Conservation (phyloP, 805 yeast genomes). For the Candida endomychidarum region DNA sequence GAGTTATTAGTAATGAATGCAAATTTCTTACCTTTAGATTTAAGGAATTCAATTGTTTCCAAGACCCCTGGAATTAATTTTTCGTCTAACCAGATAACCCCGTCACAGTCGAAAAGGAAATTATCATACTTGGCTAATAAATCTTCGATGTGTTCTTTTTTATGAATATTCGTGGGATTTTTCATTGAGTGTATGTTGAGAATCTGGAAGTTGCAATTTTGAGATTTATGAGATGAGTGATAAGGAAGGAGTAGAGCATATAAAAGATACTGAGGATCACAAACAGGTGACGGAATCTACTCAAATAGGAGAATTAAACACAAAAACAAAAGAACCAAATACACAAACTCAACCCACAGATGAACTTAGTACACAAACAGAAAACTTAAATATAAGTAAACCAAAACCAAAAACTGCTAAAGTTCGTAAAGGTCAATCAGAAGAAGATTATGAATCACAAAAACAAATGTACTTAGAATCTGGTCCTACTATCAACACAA, state of each 20-base stretch:
- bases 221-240: slow-evolving; percentile 8
- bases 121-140: slow-evolving; percentile 29
- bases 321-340: no score
- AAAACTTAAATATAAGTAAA: not conserved
- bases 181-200: not conserved
- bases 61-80: slow-evolving; percentile 32
- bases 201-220: not conserved
- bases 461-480: slow-evolving; percentile 43
- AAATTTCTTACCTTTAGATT: slow-evolving; percentile 23
- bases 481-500: slow-evolving; percentile 60
- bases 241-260: slow-evolving; percentile 1
- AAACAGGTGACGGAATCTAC: no score
- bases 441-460: slow-evolving; percentile 60
- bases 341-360: no score
- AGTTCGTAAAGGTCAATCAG: slow-evolving; percentile 64
- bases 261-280: not conserved
- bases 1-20: slow-evolving; percentile 42
- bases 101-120: slow-evolving; percentile 44
- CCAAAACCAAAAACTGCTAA: slow-evolving; percentile 4
- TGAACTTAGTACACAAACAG: no score
- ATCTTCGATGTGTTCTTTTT: slow-evolving; percentile 3
- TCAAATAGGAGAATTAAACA: no score
- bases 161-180: not conserved
- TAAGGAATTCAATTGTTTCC: slow-evolving; percentile 25
- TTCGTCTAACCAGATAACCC: slow-evolving; percentile 42